Evolutionary conservation across 352 stramenopile species (phyloP), one percentile per base, ranked within the genome.

Genomic region (Thraustochytrium sp.): DNA sequence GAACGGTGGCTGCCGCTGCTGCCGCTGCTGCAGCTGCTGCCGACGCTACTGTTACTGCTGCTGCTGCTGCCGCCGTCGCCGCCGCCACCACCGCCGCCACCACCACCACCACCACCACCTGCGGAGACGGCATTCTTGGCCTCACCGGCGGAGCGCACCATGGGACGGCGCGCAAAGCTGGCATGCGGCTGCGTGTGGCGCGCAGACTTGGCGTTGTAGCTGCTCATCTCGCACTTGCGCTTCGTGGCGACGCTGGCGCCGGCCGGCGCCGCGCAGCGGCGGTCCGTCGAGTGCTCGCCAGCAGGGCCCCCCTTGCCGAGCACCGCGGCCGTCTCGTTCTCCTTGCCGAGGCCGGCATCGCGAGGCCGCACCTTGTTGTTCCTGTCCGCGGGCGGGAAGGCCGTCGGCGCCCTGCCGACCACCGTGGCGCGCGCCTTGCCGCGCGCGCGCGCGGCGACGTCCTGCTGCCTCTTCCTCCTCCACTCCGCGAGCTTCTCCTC

Each of bases 191-290:
- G 59, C 0, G 59, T 72, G 40, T 72, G 59, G 5, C 59, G 21
- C 13, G 59, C 59, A 26, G 59, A 55, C 40, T 72, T 72, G 59
- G 59, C 59, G 26, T 72, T 72, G 26, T 46, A 72, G 3, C 59
- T 72, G 40, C 46, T 72, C 26, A 31, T 72, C 46, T 72, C 59
- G 40, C 59, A 72, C 8, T 72, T 72, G 59, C 59, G 59, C n/a
- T 72, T 72, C 36, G 59, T 44, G 34, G 59, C 59, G 40, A 21
- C 59, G 36, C 36, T 44, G n/a, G n/a, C n/a, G n/a, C n/a, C n/a
- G n/a, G n/a, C n/a, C n/a, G n/a, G n/a, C n/a, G n/a, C n/a, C 40
- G 26, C 59, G 8, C 4, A 55, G 36, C 40, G 13, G 8, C 46
- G 59, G 59, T 46, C 59, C n/a, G n/a, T n/a, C n/a, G n/a, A n/a